Evolutionary conservation across 331 rosid genomes (phyloP).

Genomic region (Malus hybrid): DNA sequence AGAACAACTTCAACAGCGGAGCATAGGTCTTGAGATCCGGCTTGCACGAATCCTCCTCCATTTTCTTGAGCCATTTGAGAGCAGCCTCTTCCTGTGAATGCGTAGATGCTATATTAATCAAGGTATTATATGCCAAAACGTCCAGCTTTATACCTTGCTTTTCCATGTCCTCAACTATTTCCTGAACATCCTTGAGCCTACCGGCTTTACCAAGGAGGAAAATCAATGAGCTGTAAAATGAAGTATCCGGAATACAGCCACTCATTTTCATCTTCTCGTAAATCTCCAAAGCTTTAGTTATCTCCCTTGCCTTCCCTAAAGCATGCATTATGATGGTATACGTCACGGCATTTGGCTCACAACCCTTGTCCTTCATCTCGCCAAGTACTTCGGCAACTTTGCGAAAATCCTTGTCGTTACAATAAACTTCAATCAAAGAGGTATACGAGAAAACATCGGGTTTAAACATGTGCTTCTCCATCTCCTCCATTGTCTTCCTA

Average conservation of each 20-base stretch:
- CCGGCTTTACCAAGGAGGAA: slow-evolving; percentile 69
- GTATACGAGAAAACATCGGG: slow-evolving; percentile 60
- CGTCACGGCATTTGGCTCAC: slow-evolving; percentile 60
- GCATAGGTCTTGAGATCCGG: slow-evolving; percentile 56
- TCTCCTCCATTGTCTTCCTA: slow-evolving; percentile 51
- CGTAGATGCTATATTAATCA: slow-evolving; percentile 57
- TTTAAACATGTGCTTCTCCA: slow-evolving; percentile 45
- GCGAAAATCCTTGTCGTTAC: slow-evolving; percentile 52
- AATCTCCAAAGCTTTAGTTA: slow-evolving; percentile 45
- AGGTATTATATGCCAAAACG: slow-evolving; percentile 38
- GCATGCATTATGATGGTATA: slow-evolving; percentile 53
- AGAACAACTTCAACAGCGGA: slow-evolving; percentile 78
- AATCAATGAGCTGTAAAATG: slow-evolving; percentile 59
- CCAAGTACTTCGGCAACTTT: slow-evolving; percentile 53
- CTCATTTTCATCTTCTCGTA: slow-evolving; percentile 54
- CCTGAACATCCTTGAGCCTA: slow-evolving; percentile 61
- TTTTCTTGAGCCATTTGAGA: slow-evolving; percentile 64
- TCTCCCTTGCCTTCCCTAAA: slow-evolving; percentile 26
- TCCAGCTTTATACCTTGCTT: slow-evolving; percentile 56
- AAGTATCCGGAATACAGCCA: slow-evolving; percentile 55
- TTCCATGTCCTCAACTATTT: slow-evolving; percentile 65
- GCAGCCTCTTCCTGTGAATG: slow-evolving; percentile 75
- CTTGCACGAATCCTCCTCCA: slow-evolving; percentile 58
- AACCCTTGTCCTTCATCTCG: slow-evolving; percentile 55
- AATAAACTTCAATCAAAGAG: slow-evolving; percentile 44